Evolutionary conservation across 1,284 basidiomycete species (phyloP), one percentile per base, ranked within the genome.

Genomic region (Microbotryum silenes-acaulis): DNA sequence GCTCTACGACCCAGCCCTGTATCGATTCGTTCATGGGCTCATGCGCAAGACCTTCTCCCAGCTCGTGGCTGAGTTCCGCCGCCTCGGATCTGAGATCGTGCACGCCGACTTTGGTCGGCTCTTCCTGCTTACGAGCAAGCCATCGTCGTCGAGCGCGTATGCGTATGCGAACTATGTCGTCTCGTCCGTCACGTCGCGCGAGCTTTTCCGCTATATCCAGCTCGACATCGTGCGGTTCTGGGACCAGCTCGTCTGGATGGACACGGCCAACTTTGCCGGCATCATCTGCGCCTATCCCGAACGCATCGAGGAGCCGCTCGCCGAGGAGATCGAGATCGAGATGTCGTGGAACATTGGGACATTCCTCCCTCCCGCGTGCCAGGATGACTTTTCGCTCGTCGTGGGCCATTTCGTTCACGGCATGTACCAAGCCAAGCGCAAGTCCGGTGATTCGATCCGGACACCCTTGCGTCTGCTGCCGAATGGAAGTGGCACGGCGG

Each of bases 1-100:
- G 63, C 84, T 98, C 79, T 96, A 91, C 73, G 96, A 99, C 74
- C 87, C 93, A 1, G 88, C 91, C 56, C 81, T 98, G 7, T 91
- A 97, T 74, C 85, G 88, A 0, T 99, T 98, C 78, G 79, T 98
- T 16, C 88, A 93, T 69, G 89, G 92, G 10, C 82, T 98, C 56
- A 98, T 99, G 96, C 85, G 89, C 66, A 98, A 99, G 79, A 94
- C 89, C 0, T 93, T 98, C 75, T 88, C 97, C 51, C 96, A 98
- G 77, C 81, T 98, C 62, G 81, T 98, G 18, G 93, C 93, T 14
- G 96, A 99, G 76, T 96, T 97, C 79, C 93, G 90, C 73, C 84
- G 96, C 16, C 80, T 99, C 1, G 96, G 96, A 1, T 93, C 92
- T 0, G 85, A 89, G 61, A 86, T 98, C 59, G 84, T 98, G 29